Evolutionary conservation across 805 yeast genomes (phyloP).

Genomic region (Cyberlindnera sargentensis): DNA sequence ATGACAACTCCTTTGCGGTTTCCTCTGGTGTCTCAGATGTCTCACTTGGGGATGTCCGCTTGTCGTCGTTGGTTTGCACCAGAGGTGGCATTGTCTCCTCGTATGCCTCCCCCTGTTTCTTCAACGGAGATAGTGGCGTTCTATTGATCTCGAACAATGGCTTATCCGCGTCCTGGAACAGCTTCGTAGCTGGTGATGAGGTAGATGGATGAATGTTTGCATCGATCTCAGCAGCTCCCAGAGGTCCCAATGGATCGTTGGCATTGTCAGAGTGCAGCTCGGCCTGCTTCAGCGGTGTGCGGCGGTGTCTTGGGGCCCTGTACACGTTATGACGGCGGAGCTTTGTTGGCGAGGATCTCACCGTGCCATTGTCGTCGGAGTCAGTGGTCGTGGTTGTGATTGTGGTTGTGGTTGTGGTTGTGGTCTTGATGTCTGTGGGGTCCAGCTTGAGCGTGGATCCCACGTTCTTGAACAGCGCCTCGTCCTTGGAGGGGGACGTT

Average conservation of each 20-base stretch:
- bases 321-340: conserved; percentile 37
- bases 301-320: conserved; percentile 41
- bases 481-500: conserved; percentile 24
- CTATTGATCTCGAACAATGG: conserved; percentile 44
- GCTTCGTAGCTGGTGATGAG: conserved; percentile 26
- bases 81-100: background rate
- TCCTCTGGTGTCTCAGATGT: conserved; percentile 6
- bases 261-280: conserved; percentile 18
- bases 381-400: background rate
- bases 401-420: too few species aligned
- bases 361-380: conserved; percentile 11
- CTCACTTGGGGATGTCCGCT: too few species aligned
- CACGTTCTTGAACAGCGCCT: conserved; percentile 28
- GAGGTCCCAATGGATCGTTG: conserved; percentile 27
- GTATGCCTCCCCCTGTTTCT: conserved; percentile 3
- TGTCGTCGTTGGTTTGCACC: background rate
- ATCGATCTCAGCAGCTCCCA: conserved; percentile 21
- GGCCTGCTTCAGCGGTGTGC: conserved; percentile 22
- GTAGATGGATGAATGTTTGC: conserved; percentile 25
- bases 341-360: conserved; percentile 30
- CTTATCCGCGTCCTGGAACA: conserved; percentile 41
- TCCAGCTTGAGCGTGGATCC: conserved; percentile 8
- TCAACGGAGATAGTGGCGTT: conserved; percentile 21
- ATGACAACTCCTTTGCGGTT: conserved; percentile 1
- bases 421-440: too few species aligned